phyloP scores from a whole-genome alignment of 352 stramenopile species.

The Phytopythium montanum region DNA sequence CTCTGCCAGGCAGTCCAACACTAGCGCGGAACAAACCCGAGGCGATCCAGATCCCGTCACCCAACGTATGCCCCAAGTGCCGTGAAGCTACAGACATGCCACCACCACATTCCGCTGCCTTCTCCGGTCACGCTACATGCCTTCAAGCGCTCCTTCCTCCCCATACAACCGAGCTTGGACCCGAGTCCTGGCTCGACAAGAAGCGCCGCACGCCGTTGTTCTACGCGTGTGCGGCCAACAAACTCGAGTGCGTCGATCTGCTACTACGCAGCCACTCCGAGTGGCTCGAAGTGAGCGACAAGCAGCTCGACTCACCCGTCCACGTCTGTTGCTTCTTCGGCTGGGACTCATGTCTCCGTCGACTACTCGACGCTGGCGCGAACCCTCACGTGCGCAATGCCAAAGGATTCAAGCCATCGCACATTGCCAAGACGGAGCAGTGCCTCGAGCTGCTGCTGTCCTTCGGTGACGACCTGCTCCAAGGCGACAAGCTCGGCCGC shows the following conservation, averaged over 20 bases:
- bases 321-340: slow-evolving; percentile 74
- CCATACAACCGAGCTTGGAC: not conserved
- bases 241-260: slow-evolving; percentile 39
- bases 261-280: slow-evolving; percentile 28
- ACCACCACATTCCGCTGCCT: slow-evolving; percentile 49
- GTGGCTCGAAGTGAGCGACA: slow-evolving; percentile 54
- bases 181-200: slow-evolving; percentile 32
- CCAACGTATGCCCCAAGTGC: slow-evolving; percentile 32
- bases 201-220: slow-evolving; percentile 66
- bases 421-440: slow-evolving; percentile 50
- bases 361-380: slow-evolving; percentile 45
- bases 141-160: slow-evolving; percentile 25
- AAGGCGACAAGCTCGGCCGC: slow-evolving; percentile 60
- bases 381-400: slow-evolving; percentile 60
- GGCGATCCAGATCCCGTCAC: not conserved
- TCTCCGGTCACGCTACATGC: slow-evolving; percentile 40
- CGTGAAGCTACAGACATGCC: slow-evolving; percentile 48
- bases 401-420: slow-evolving; percentile 64
- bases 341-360: slow-evolving; percentile 42
- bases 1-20: slow-evolving; percentile 16
- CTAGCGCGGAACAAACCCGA: not conserved
- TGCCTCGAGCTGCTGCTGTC: slow-evolving; percentile 51
- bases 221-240: slow-evolving; percentile 54
- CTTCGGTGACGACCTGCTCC: slow-evolving; percentile 56
- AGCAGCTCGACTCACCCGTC: slow-evolving; percentile 59